Percentiles rank a stretch among this genome's conserved stretches.
Evolutionary conservation across 2,329 filamentous ascomycete species (phyloP).

Genomic region (Bipolaris zeicola): DNA sequence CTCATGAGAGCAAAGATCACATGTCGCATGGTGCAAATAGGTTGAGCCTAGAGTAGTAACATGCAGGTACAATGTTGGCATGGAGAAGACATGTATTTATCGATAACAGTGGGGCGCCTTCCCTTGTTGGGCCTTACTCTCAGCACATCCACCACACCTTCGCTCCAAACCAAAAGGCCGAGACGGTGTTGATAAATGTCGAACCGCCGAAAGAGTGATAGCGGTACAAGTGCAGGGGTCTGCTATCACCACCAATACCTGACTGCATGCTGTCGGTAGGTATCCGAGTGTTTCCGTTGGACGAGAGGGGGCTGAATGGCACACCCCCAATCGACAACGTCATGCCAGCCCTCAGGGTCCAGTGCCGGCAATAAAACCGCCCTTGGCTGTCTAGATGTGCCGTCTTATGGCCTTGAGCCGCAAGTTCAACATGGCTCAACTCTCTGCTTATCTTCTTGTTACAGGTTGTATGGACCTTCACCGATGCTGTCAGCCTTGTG

Average conservation of each 20-base stretch:
- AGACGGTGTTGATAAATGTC: no score
- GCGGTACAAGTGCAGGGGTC: no score
- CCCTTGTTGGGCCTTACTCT: not conserved
- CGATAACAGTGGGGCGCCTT: constrained; percentile 12
- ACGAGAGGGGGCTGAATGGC: no score
- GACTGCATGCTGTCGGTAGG: no score
- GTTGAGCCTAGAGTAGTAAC: not conserved
- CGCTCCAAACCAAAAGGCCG: no score
- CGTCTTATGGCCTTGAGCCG: not conserved
- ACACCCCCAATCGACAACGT: constrained; percentile 8
- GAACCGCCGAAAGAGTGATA: no score
- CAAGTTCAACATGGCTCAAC: not conserved
- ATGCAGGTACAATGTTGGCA: not conserved
- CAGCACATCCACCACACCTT: constrained; percentile 1
- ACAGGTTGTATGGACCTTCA: not conserved
- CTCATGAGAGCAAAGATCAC: not conserved
- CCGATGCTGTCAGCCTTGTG: constrained; percentile 12
- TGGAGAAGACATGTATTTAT: constrained; percentile 2
- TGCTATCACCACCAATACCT: no score
- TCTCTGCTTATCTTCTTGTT: not conserved
- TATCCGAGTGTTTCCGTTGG: no score
- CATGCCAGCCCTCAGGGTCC: constrained; percentile 11
- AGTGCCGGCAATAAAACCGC: not conserved
- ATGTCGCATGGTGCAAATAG: not conserved
- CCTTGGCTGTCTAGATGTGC: not conserved